Evolutionary conservation across 305 asterid genomes (phyloP), one percentile per base, ranked within the genome.

Genomic region (Fraxinus xanthoxyloides): DNA sequence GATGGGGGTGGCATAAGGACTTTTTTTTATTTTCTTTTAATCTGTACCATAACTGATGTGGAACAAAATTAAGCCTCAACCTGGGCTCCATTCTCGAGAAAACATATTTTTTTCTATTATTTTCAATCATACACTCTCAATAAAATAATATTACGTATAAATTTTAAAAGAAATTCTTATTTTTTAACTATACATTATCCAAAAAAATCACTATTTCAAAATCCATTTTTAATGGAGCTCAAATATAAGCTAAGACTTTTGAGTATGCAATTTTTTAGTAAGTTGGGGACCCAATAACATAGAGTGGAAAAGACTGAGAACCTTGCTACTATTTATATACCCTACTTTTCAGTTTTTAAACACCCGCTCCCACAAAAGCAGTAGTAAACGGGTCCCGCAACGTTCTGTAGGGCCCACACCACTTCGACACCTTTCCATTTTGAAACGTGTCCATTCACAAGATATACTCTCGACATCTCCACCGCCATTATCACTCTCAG

Each of bases 381-480:
- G 61, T 48, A 13, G 0, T 51, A 51, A 51, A 51, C 17, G 61
- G 61, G 23, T 51, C 23, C 61, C 61, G 7, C 61, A 51, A 51
- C 61, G 17, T 51, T 51, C 61, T 51, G 23, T 17, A 17, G 61
- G 61, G 23, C 61, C 61, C 61, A 43, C 3, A 43, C 51, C 6
- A 46, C 56, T 46, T 46, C 56, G 36, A 17, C 12, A 5, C 73
- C 51, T 30, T 56, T 54, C 19, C 43, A 1, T 59, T 4, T 38
- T 76, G 86, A 83, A 86, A 84, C 85, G 90, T 84, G 86, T 40
- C 5, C 13, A 10, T 13, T 69, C 32, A 46, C 30, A 54, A 54
- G 83, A 87, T 84, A 80, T 86, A 76, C 59, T 65, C 72, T 17
- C 23, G 78, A 46, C 28, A 43, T 63, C 80, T 32, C 2, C 31